Conservation (phyloP, 768 basidiomycete genomes). For the Scleroderma citrinum region DNA sequence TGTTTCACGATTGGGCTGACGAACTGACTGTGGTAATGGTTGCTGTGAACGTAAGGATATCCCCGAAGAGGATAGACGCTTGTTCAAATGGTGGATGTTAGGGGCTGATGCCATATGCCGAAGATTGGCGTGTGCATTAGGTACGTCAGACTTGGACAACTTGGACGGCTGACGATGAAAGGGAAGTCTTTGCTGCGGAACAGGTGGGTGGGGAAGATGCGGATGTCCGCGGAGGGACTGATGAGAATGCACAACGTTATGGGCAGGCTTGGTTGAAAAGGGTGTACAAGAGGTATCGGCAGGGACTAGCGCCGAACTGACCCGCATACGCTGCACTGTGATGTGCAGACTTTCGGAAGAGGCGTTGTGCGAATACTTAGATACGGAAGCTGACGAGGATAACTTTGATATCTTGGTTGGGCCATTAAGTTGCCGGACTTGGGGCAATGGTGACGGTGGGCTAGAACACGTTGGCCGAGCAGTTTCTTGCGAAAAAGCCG, state of each 20-base stretch:
- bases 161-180: slow-evolving; percentile 23
- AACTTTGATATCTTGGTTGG: slow-evolving; percentile 7
- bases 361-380: slow-evolving; percentile 7
- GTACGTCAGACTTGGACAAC: slow-evolving; percentile 18
- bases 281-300: slow-evolving; percentile 4
- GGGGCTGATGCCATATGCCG: slow-evolving; percentile 69
- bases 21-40: slow-evolving; percentile 14
- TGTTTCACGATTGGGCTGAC: slow-evolving; percentile 17
- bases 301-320: slow-evolving; percentile 10
- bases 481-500: neutral
- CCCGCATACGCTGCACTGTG: slow-evolving; percentile 2
- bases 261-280: neutral
- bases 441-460: slow-evolving; percentile 23
- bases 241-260: slow-evolving; percentile 12
- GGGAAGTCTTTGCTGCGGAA: slow-evolving; percentile 17
- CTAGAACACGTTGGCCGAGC: slow-evolving; percentile 11
- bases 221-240: slow-evolving; percentile 20
- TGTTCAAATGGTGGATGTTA: slow-evolving; percentile 33
- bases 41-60: slow-evolving; percentile 34
- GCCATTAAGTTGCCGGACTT: slow-evolving; percentile 6
- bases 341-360: slow-evolving; percentile 19
- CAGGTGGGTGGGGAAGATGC: slow-evolving; percentile 15
- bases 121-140: slow-evolving; percentile 61
- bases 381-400: slow-evolving; percentile 13
- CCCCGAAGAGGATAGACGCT: slow-evolving; percentile 28